Conservation (phyloP, 257 asterid genomes). For the Nicotiana undulata region DNA sequence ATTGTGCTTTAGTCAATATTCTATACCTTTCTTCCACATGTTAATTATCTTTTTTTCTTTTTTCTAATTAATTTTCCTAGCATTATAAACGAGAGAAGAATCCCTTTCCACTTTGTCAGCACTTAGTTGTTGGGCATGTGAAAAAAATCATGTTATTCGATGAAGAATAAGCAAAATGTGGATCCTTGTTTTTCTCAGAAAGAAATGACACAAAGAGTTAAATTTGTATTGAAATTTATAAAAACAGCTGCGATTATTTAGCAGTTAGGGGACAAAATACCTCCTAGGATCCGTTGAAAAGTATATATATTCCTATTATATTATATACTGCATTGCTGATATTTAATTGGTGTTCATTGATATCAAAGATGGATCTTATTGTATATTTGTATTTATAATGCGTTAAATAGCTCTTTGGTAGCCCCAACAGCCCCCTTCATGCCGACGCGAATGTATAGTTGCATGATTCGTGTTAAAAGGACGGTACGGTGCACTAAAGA, state of each 20-base stretch:
- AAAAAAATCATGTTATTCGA: background rate
- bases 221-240: background rate
- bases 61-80: background rate
- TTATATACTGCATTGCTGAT: background rate
- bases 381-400: background rate
- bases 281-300: constrained; percentile 1
- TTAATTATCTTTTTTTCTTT: background rate
- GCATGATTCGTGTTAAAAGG: background rate
- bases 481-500: background rate
- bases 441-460: background rate
- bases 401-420: background rate
- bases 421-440: background rate
- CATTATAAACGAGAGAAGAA: background rate
- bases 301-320: background rate
- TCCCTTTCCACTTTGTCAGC: background rate
- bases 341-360: background rate
- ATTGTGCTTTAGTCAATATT: background rate
- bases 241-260: background rate
- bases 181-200: background rate
- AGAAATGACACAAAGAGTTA: background rate
- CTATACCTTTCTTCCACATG: background rate
- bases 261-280: background rate
- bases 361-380: background rate
- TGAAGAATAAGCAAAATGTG: background rate
- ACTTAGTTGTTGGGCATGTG: background rate